Evolutionary conservation across 441 rosid species (phyloP), one percentile per base, ranked within the genome.

Genomic region (Francoa sonchifolia): DNA sequence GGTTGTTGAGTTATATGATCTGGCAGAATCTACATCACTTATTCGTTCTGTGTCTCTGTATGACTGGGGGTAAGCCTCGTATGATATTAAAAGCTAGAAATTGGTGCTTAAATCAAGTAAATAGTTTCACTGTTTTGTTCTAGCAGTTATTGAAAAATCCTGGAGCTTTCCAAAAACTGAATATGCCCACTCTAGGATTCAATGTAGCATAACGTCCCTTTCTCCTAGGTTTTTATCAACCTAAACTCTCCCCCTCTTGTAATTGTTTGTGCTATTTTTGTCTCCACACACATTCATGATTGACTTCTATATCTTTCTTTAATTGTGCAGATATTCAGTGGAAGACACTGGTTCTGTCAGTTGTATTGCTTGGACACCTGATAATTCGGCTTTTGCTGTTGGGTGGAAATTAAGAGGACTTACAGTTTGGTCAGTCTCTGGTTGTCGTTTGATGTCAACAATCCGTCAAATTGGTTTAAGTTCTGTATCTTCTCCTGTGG

Each of bases 331-430:
- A 51, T 92, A 92, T 57, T 72, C 96, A 13, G 48, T 67, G 62
- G 99, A 92, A 49, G 85, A 82, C 59, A 92, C 96, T 52, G 99
- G 99, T 52, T 62, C 92, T 17, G 96, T 92, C 48, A 80, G 75
- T 62, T 68, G 76, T 69, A 81, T 92, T 67, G 82, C 82, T 32
- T 92, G 99, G 99, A 81, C 96, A 27, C 99, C 94, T 48, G 95
- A 86, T 72, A 74, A 83, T 70, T 79, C 99, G 65, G 94, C 96
- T 67, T 86, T 92, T 73, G 95, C 99, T 32, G 95, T 92, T 67
- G 96, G 99, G 59, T 92, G 96, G 96, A 92, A 79, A 69, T 65
- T 65, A 55, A 81, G 96, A 73, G 99, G 99, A 39, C 88, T 86
- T 53, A 63, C 96, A 23, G 99, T 86, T 50, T 92, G 99, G 99